Percentiles rank a stretch among this genome's conserved stretches.
phyloP scores from a whole-genome alignment of 2,329 filamentous ascomycete genomes.

The Gyromitra esculenta region DNA sequence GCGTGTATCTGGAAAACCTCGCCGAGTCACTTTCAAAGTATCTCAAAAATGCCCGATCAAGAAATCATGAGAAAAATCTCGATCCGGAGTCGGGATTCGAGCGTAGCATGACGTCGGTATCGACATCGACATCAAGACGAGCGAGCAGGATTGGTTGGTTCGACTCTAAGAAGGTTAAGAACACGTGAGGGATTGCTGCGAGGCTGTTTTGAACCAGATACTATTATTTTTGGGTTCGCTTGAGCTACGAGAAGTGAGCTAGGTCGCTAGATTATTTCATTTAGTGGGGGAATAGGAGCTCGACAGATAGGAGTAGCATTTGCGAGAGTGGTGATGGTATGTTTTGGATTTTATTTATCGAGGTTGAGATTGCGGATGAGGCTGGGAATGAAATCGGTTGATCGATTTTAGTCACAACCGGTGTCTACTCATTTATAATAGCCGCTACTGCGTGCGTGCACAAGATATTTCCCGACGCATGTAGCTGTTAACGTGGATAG shows the following conservation, averaged over 20 bases:
- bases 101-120: background rate
- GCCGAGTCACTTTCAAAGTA: conserved; percentile 1
- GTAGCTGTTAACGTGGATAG: no score
- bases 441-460: no score
- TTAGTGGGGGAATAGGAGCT: background rate
- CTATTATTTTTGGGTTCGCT: background rate
- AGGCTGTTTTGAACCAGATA: background rate
- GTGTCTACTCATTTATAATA: no score
- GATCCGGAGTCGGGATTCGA: background rate
- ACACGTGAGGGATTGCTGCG: background rate
- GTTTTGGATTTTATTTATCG: background rate
- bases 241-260: background rate
- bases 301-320: background rate
- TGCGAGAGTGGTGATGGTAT: no score
- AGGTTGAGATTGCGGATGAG: no score
- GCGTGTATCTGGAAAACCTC: background rate
- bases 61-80: background rate
- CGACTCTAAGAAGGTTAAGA: background rate
- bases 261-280: background rate
- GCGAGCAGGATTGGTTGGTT: background rate
- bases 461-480: no score
- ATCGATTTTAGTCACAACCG: no score
- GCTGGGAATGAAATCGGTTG: no score
- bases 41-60: background rate
- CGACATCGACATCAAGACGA: no score